Evolutionary conservation across 768 basidiomycete genomes (phyloP), one percentile per base, ranked within the genome.

Genomic region (Tubosaeta sp.): DNA sequence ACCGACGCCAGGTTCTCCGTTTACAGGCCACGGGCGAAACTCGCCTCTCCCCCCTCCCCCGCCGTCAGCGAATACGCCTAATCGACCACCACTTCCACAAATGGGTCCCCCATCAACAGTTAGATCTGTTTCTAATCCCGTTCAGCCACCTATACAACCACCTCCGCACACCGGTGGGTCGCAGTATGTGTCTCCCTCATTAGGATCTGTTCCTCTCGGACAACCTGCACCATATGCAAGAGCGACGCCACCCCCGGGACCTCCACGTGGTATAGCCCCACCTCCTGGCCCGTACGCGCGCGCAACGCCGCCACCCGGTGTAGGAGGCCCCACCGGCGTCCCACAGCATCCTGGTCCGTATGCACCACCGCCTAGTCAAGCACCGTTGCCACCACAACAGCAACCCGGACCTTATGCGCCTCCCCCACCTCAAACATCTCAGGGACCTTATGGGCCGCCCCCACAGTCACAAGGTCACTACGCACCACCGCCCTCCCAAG

Each of bases 1-100:
- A 18, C 79, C 84, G 5, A 76, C 73, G 4, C 71, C 76, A n/a
- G 70, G 71, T 7, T 72, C 80, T 16, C 79, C 80, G 0, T 79
- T 74, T 52, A 55, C 65, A 34, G 67, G 65, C 6, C 75, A 74
- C 14, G 72, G 71, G 11, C 75, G 77, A 46, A 49, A 38, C 38
- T 43, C 44, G 3, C 40, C 59, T 9, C 41, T 65, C 0, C 71
- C 73, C 8, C 71, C 74, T 3, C 86, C 27, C 27, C 27, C 85
- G 2, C 82, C 82, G 4, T 80, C 82, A 11, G 49, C 57, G 16
- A 63, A 58, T n/a, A 58, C 51, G 19, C 66, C 67, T 39, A 59
- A 35, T 35, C 73, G 83, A n/a, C 82, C 82, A 3, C 74, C 75
- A 7, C 70, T 71, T 16, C 73, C 73, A n/a, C 69, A 62, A 39